Conservation (phyloP, 148 eudicot genomes). For the Cornus florida region DNA sequence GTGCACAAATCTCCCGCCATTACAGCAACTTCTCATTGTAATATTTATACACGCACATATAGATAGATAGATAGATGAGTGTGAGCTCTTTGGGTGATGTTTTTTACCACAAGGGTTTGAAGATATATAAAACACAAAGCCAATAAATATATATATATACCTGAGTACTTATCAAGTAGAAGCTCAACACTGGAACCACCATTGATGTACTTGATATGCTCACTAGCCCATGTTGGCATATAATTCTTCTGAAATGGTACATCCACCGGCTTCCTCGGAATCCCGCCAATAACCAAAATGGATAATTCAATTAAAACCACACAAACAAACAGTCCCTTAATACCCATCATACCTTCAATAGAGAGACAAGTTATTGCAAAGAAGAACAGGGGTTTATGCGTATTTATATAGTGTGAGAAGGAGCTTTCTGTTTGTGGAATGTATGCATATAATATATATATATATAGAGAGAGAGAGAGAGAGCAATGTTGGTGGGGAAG, state of each 20-base stretch:
- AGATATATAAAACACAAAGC: neutral
- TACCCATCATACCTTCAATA: neutral
- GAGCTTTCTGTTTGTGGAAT: neutral
- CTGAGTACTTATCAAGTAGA: neutral
- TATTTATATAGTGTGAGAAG: neutral
- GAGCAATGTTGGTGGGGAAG: too few species aligned
- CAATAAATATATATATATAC: neutral
- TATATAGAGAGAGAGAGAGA: too few species aligned
- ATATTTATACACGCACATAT: too few species aligned
- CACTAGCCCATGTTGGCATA: neutral
- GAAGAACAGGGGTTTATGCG: neutral
- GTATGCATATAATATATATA: too few species aligned
- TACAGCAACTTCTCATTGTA: too few species aligned
- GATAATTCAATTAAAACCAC: neutral
- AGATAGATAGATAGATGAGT: too few species aligned
- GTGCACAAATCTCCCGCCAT: too few species aligned
- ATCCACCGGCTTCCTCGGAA: neutral
- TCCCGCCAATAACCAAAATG: neutral
- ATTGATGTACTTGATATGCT: neutral
- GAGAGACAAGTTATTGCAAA: neutral
- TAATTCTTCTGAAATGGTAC: neutral
- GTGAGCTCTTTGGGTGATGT: too few species aligned
- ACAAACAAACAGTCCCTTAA: neutral
- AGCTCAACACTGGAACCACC: neutral
- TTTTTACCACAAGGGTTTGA: neutral